These are phyloP conservation scores for Cystobasidium slooffiae DNA, from an alignment of 1,284 basidiomycete genomes.

Conservation along the genomic window DNA sequence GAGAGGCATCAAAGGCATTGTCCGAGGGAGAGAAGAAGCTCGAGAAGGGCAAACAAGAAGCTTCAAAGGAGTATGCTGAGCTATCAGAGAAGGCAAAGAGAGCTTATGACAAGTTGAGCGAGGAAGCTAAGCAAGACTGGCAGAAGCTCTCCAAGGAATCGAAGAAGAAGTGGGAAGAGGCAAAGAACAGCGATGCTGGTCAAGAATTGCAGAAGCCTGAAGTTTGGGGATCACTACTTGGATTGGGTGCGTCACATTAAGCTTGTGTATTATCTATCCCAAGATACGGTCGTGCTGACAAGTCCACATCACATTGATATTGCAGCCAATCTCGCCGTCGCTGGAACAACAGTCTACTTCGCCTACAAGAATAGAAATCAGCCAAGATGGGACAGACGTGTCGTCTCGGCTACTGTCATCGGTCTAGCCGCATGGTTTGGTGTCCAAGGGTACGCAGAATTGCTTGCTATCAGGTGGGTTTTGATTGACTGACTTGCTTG, in stretches of 20 bases:
- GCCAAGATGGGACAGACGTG: conserved; percentile 70
- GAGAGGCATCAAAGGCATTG: conserved; percentile 63
- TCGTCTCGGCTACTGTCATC: conserved; percentile 67
- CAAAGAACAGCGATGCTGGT: conserved; percentile 66
- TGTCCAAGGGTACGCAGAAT: conserved; percentile 40
- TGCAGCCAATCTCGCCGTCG: conserved; percentile 69
- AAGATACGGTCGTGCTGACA: neutral
- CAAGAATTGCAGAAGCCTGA: conserved; percentile 70
- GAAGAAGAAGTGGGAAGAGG: conserved; percentile 65
- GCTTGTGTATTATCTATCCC: neutral
- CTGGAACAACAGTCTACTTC: conserved; percentile 71
- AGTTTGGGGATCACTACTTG: conserved; percentile 71
- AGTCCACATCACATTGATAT: neutral
- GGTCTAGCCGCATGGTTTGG: conserved; percentile 68
- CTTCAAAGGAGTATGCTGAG: conserved; percentile 53
- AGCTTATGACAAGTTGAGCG: conserved; percentile 37
- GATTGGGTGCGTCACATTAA: conserved; percentile 62
- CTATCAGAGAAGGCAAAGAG: conserved; percentile 45
- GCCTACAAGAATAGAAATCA: conserved; percentile 71
- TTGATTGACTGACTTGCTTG: neutral
- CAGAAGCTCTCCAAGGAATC: conserved; percentile 48
- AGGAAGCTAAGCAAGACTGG: conserved; percentile 22
- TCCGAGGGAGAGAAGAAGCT: conserved; percentile 65
- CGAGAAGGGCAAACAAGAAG: conserved; percentile 63
- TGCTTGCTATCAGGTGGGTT: conserved; percentile 37